A percentile compares a stretch with the other conserved stretches of the same genome.
Evolutionary conservation across 1,139 yeast species (phyloP).

Genomic region (Suhomyces terraborum): DNA sequence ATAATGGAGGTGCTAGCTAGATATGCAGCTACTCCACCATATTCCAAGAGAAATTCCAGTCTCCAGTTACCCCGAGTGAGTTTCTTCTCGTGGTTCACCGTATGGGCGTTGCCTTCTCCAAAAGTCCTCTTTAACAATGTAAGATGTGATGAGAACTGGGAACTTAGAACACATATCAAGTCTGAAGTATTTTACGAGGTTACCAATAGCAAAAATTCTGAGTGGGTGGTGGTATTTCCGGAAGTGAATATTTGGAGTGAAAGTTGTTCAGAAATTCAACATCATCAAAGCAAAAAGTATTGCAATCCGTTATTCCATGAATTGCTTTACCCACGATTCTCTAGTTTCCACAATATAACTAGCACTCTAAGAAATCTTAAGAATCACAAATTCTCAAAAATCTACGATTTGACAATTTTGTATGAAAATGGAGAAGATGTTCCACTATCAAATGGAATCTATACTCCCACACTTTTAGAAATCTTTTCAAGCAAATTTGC

Average conservation of each 20-base stretch:
- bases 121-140: conserved; percentile 43
- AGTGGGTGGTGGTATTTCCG: conserved; percentile 67
- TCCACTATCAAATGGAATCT: neutral
- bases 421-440: conserved; percentile 32
- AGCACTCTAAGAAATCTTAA: conserved; percentile 43
- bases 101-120: conserved; percentile 58
- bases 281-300: conserved; percentile 50
- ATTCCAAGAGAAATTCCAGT: neutral
- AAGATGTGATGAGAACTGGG: conserved; percentile 67
- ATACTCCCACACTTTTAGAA: conserved; percentile 58
- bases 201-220: conserved; percentile 32
- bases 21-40: conserved; percentile 14
- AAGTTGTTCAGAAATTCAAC: conserved; percentile 49
- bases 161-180: conserved; percentile 39
- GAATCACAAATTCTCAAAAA: conserved; percentile 32
- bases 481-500: conserved; percentile 48
- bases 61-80: conserved; percentile 40
- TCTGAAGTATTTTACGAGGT: conserved; percentile 28
- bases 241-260: conserved; percentile 69
- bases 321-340: conserved; percentile 68
- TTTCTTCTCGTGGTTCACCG: conserved; percentile 62
- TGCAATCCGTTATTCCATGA: conserved; percentile 54
- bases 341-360: conserved; percentile 51
- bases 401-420: conserved; percentile 56
- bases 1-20: conserved; percentile 48